Conservation (phyloP, 805 yeast genomes). For the Suhomyces emberorum region DNA sequence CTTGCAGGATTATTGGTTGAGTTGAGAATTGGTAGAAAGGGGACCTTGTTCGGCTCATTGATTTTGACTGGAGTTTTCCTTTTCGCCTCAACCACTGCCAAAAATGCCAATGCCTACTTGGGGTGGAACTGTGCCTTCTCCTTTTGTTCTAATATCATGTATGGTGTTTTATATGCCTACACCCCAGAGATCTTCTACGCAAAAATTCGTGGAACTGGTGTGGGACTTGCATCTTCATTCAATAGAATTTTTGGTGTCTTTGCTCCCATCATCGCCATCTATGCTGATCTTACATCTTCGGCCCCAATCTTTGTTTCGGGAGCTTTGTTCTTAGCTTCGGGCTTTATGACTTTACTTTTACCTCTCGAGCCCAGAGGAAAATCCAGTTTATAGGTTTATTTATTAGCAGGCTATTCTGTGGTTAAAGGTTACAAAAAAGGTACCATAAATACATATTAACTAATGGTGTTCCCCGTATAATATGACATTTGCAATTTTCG, state of each 20-base stretch:
- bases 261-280: slow-evolving; percentile 52
- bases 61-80: slow-evolving; percentile 54
- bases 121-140: slow-evolving; percentile 48
- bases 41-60: slow-evolving; percentile 52
- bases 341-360: slow-evolving; percentile 32
- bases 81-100: slow-evolving; percentile 62
- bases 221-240: slow-evolving; percentile 55
- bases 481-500: no score
- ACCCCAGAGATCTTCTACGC: slow-evolving; percentile 63
- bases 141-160: slow-evolving; percentile 50
- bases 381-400: slow-evolving; percentile 13
- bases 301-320: slow-evolving; percentile 65
- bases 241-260: slow-evolving; percentile 53
- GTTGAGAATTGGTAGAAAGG: slow-evolving; percentile 50
- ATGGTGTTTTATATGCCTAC: slow-evolving; percentile 60
- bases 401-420: no score
- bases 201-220: slow-evolving; percentile 51
- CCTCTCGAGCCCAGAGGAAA: slow-evolving; percentile 48
- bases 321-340: slow-evolving; percentile 48
- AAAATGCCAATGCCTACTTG: slow-evolving; percentile 43
- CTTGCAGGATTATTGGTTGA: slow-evolving; percentile 33
- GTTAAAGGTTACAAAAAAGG: neutral
- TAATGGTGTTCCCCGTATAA: no score
- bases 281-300: slow-evolving; percentile 50
- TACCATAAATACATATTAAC: no score